Conservation (phyloP, 2,329 filamentous ascomycete species). For the Ceratocystis papillata region DNA sequence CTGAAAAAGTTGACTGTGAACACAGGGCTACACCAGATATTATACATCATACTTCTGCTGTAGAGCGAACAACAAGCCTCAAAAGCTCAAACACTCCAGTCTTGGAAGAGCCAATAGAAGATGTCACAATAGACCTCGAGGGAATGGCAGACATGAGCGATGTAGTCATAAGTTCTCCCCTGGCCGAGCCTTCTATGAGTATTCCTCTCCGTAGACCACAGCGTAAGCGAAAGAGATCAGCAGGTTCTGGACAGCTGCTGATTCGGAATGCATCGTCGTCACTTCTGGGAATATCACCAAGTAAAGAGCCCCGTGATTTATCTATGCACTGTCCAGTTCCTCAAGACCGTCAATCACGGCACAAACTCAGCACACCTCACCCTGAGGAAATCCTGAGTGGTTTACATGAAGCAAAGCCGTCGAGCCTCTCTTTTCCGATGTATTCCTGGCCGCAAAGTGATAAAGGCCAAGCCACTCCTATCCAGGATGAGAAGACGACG, state of each 20-base stretch:
- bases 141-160: neutral
- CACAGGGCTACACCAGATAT: no score
- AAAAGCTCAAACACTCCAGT: neutral
- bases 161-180: constrained; percentile 20
- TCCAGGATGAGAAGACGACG: neutral
- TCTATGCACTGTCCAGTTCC: neutral
- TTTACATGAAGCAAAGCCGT: neutral
- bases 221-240: constrained; percentile 17
- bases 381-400: no score
- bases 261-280: neutral
- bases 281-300: neutral
- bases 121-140: neutral
- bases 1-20: neutral
- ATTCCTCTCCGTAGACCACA: constrained; percentile 7
- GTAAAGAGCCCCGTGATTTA: no score
- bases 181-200: constrained; percentile 20
- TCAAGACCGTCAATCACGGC: neutral
- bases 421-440: constrained; percentile 13
- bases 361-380: neutral
- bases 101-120: neutral
- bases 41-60: neutral
- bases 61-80: neutral
- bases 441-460: constrained; percentile 5
- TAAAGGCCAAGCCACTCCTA: neutral
- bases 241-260: neutral